Conservation (phyloP, 176 grass and related monocot species). For the Lolium rigidum region DNA sequence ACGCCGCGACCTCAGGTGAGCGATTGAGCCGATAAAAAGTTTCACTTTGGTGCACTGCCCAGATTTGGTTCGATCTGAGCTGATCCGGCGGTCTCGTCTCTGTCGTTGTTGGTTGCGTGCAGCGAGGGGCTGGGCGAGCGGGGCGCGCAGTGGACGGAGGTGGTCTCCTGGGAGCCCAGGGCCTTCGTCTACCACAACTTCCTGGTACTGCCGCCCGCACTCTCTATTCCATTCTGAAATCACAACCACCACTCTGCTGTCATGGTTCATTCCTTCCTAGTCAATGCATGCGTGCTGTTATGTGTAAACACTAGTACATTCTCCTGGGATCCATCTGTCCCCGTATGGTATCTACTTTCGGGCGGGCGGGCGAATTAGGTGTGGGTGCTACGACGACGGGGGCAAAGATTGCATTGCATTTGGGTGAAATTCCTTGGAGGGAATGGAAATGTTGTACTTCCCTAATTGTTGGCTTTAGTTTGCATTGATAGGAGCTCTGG, state of each 20-base stretch:
- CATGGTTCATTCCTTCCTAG: neutral
- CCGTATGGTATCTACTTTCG: neutral
- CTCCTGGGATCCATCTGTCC: neutral
- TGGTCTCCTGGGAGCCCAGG: slow-evolving; percentile 93
- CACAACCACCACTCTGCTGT: neutral
- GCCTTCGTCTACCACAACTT: slow-evolving; percentile 91
- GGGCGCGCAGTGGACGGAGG: slow-evolving; percentile 90
- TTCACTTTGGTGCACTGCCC: neutral
- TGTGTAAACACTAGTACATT: neutral
- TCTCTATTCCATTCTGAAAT: neutral
- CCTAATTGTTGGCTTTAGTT: neutral
- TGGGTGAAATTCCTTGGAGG: neutral
- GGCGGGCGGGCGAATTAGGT: neutral
- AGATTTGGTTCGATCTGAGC: slow-evolving; percentile 37
- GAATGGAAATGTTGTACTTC: neutral
- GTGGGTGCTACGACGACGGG: neutral
- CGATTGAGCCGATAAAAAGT: too few species aligned
- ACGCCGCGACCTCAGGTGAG: slow-evolving; percentile 57
- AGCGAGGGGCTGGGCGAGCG: slow-evolving; percentile 74
- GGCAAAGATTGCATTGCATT: slow-evolving; percentile 20
- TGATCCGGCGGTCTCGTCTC: slow-evolving; percentile 8
- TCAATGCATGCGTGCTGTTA: neutral
- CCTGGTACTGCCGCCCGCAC: slow-evolving; percentile 45
- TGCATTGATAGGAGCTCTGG: neutral
- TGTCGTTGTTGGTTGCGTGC: slow-evolving; percentile 18